Base-by-base conservation (phyloP, 345 rosid genomes). In the Brassica incana region DNA sequence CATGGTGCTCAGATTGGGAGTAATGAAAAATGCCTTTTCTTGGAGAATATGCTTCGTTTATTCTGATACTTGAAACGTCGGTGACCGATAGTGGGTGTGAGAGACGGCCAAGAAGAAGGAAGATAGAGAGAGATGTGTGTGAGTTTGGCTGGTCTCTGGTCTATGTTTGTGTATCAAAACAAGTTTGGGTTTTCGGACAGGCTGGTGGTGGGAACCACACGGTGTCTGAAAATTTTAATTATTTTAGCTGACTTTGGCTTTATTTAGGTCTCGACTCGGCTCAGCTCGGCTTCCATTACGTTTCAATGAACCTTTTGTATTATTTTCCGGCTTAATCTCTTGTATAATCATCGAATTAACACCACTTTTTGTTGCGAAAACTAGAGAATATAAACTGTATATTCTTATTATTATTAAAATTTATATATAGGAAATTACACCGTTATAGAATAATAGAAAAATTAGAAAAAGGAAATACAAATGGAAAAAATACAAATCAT, bases 201-300 rank as follows among this genome's bases (percentile, higher is more conserved):
- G 71, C 84, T 81, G 84, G 84, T 77, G 84, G 77, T 66, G 61
- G 84, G 69, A 73, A 59, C 81, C 15, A 81, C 81, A 72, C 77
- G 84, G 77, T 81, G 84, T 59, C 74, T 67, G 74, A 11, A 67
- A 8, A 0, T 14, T 20, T 80, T 65, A 20, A 59, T 59, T 66
- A 43, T 71, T 65, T 71, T 66, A 71, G 80, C 65, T 81, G 77
- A 76, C 77, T 81, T 54, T 32, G 20, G 59, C 38, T 54, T 60
- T 48, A 15, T 72, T 48, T 67, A 3, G 0, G 7, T 5, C 43
- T 63, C 61, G 64, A 32, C 65, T 64, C 67, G 50, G 69, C 70
- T 76, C 67, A 1, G 80, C 79, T 80, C 75, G 71, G 75, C 66
- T 74, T 58, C 66, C 15, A 4, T n/a, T 77, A 60, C 10, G 59